These are phyloP conservation scores for Vaccinium darrowii DNA, from an alignment of 148 eudicot species.

Conservation along the genomic window DNA sequence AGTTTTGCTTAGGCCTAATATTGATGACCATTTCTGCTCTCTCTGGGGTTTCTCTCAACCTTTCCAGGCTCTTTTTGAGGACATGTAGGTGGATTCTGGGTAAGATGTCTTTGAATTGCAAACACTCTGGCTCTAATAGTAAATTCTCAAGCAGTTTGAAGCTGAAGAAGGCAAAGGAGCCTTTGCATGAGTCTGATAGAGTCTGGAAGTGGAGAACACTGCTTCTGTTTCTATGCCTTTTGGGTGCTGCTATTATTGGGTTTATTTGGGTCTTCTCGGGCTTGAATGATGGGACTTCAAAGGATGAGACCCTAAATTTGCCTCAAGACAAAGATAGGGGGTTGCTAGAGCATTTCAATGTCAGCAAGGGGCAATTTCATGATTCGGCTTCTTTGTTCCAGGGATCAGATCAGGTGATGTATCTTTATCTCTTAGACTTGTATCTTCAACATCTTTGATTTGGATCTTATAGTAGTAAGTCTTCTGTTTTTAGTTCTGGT, in stretches of 20 bases:
- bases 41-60: conserved; percentile 31
- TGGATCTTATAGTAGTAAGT: not conserved
- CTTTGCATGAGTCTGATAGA: conserved; percentile 33
- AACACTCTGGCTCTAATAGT: conserved; percentile 36
- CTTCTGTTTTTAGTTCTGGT: not conserved
- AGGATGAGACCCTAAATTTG: conserved; percentile 23
- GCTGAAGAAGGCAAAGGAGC: conserved; percentile 43
- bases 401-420: conserved; percentile 36
- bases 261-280: conserved; percentile 40
- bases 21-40: conserved; percentile 43
- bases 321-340: conserved; percentile 22
- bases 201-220: conserved; percentile 43
- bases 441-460: not conserved
- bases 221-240: conserved; percentile 28
- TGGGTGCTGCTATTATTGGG: conserved; percentile 34
- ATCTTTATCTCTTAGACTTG: not conserved
- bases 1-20: not conserved
- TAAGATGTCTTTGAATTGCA: conserved; percentile 58
- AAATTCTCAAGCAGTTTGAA: conserved; percentile 36
- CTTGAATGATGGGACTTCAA: conserved; percentile 21
- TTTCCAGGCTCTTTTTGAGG: conserved; percentile 30
- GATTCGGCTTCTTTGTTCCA: conserved; percentile 19
- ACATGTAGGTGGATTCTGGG: conserved; percentile 37
- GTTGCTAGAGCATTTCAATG: conserved; percentile 24
- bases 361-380: conserved; percentile 29